phyloP scores from a whole-genome alignment of 306 rosid genomes.

The Cicer cuneatum region DNA sequence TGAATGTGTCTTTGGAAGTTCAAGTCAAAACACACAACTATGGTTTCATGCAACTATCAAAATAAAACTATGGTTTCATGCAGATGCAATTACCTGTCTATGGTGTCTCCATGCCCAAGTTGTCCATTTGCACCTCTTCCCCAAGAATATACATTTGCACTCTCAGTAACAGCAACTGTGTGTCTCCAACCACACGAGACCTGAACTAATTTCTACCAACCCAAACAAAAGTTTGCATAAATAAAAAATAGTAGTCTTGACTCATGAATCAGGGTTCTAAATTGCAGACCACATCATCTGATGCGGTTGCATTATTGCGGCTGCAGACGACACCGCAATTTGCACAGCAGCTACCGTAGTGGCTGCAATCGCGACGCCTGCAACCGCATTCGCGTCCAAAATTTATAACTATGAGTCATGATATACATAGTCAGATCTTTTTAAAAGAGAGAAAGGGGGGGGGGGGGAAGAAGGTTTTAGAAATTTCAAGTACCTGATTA shows the following conservation, averaged over 20 bases:
- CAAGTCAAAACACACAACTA: too few relatives aligned
- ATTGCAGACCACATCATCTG: too few relatives aligned
- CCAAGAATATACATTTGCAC: constrained; percentile 84
- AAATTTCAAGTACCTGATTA: constrained; percentile 61
- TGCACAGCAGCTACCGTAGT: too few relatives aligned
- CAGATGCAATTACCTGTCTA: constrained; percentile 65
- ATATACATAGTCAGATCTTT: not conserved
- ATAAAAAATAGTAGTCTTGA: not conserved
- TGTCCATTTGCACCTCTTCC: constrained; percentile 99
- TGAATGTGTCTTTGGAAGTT: too few relatives aligned
- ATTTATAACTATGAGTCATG: not conserved
- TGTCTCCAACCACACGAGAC: constrained; percentile 95
- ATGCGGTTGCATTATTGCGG: too few relatives aligned
- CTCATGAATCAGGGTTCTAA: too few relatives aligned
- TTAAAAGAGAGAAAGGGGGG: constrained; percentile 10
- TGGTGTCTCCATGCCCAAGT: constrained; percentile 86
- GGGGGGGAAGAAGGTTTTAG: constrained; percentile 33
- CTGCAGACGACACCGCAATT: too few relatives aligned
- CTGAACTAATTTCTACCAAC: constrained; percentile 70
- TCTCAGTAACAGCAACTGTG: constrained; percentile 78
- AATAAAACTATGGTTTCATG: not conserved
- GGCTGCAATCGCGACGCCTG: too few relatives aligned
- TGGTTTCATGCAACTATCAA: too few relatives aligned
- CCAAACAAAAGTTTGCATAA: constrained; percentile 37
- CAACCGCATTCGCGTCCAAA: too few relatives aligned